Conservation (phyloP, 768 basidiomycete species). For the Suillus bovinus region DNA sequence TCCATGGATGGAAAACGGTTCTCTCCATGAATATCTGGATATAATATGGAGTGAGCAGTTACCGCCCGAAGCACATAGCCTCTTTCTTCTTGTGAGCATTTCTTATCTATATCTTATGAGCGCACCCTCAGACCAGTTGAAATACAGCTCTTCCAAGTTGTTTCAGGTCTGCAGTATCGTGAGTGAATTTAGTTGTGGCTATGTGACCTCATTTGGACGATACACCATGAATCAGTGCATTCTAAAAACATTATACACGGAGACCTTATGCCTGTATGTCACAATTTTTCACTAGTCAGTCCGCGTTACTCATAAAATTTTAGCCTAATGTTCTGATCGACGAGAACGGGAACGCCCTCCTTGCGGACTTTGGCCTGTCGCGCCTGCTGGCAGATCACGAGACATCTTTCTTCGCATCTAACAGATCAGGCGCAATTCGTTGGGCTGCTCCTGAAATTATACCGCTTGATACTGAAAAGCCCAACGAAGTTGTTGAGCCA, state of each 20-base stretch:
- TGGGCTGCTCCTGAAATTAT: constrained; percentile 4
- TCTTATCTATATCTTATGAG: neutral
- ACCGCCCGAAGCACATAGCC: constrained; percentile 2
- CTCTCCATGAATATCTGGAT: constrained; percentile 17
- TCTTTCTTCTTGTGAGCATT: constrained; percentile 19
- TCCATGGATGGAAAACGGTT: constrained; percentile 28
- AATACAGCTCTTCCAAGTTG: constrained; percentile 6
- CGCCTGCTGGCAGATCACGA: neutral
- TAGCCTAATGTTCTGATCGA: constrained; percentile 5
- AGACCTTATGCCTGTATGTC: neutral
- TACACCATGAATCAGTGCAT: constrained; percentile 2
- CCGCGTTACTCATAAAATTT: neutral
- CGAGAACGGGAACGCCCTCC: neutral
- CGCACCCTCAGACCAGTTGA: neutral
- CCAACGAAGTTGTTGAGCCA: neutral
- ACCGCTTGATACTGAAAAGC: neutral
- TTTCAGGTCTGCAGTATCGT: constrained; percentile 10
- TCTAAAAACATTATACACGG: neutral
- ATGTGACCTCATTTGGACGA: neutral
- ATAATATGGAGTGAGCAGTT: neutral
- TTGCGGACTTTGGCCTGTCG: constrained; percentile 4
- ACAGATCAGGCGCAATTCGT: neutral
- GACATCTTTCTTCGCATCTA: neutral
- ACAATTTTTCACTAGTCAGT: neutral
- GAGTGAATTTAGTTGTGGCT: neutral